A percentile compares a stretch with the other conserved stretches of the same genome.
phyloP scores from a whole-genome alignment of 106 monocot genomes.

The Dioscorea zingiberensis region DNA sequence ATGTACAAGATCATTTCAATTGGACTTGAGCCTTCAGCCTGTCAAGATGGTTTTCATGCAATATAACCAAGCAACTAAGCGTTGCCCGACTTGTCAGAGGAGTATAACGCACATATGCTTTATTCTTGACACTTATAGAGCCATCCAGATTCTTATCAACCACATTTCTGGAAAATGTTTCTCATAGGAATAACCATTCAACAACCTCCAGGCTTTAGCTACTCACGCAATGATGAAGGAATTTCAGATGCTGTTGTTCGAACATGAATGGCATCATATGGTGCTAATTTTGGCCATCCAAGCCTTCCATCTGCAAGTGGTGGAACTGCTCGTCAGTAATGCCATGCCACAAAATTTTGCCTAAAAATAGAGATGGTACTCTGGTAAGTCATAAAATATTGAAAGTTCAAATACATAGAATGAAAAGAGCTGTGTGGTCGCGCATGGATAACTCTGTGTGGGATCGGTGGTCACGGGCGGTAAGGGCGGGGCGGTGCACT shows the following conservation, averaged over 20 bases:
- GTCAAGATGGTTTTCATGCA: neutral
- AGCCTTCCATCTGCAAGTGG: slow-evolving; percentile 61
- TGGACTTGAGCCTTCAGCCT: too few relatives aligned
- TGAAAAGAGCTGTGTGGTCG: too few relatives aligned
- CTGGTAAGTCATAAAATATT: too few relatives aligned
- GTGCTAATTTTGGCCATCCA: slow-evolving; percentile 68
- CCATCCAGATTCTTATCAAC: slow-evolving; percentile 77
- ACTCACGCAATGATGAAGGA: slow-evolving; percentile 51
- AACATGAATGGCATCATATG: slow-evolving; percentile 86
- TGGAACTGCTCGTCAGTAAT: too few relatives aligned
- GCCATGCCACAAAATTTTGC: too few relatives aligned
- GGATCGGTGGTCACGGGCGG: too few relatives aligned
- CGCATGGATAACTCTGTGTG: too few relatives aligned
- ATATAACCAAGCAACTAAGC: slow-evolving; percentile 45
- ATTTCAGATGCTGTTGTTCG: slow-evolving; percentile 76
- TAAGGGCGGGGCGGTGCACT: too few relatives aligned
- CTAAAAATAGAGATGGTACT: too few relatives aligned
- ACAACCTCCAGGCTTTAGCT: slow-evolving; percentile 85
- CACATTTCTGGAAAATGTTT: slow-evolving; percentile 64
- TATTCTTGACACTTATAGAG: slow-evolving; percentile 30
- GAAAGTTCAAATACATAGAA: too few relatives aligned
- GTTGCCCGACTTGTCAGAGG: slow-evolving; percentile 71
- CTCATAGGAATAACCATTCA: slow-evolving; percentile 84
- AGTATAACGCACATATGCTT: slow-evolving; percentile 73
- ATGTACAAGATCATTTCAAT: too few relatives aligned